Evolutionary conservation across 1,139 yeast species (phyloP).

Genomic region (Blastobotrys raffinosifermentans): DNA sequence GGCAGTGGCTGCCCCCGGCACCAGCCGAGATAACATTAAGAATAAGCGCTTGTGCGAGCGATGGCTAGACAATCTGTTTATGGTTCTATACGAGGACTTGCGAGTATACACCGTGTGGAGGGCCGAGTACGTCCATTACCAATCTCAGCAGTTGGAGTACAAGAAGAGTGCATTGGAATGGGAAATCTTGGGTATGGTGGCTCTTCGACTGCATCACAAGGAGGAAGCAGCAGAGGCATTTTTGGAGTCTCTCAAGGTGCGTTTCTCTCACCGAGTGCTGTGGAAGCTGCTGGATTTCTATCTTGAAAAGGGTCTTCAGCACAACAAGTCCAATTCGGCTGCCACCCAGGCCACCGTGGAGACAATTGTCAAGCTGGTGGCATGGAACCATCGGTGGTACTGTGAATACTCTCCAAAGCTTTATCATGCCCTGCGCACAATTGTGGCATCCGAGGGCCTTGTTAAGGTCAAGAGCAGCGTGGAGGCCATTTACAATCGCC

Average conservation of each 20-base stretch:
- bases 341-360: conserved; percentile 40
- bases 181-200: conserved; percentile 84
- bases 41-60: conserved; percentile 85
- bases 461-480: conserved; percentile 70
- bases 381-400: conserved; percentile 98
- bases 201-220: conserved; percentile 69
- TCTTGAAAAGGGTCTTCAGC: conserved; percentile 25
- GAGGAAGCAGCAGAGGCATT: conserved; percentile 80
- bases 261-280: conserved; percentile 78
- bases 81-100: conserved; percentile 83
- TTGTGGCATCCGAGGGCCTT: conserved; percentile 71
- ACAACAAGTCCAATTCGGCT: conserved; percentile 16
- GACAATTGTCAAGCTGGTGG: conserved; percentile 65
- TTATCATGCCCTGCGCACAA: conserved; percentile 47
- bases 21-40: too few relatives aligned
- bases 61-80: conserved; percentile 87
- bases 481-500: conserved; percentile 64
- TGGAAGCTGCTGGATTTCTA: conserved; percentile 68
- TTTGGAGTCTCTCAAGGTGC: conserved; percentile 63
- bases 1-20: conserved; percentile 4
- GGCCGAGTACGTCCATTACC: conserved; percentile 78
- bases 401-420: conserved; percentile 76
- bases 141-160: conserved; percentile 66
- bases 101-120: conserved; percentile 88
- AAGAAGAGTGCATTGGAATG: conserved; percentile 85